phyloP scores from a whole-genome alignment of 1,284 basidiomycete genomes.

The Trichosporon asahii region DNA sequence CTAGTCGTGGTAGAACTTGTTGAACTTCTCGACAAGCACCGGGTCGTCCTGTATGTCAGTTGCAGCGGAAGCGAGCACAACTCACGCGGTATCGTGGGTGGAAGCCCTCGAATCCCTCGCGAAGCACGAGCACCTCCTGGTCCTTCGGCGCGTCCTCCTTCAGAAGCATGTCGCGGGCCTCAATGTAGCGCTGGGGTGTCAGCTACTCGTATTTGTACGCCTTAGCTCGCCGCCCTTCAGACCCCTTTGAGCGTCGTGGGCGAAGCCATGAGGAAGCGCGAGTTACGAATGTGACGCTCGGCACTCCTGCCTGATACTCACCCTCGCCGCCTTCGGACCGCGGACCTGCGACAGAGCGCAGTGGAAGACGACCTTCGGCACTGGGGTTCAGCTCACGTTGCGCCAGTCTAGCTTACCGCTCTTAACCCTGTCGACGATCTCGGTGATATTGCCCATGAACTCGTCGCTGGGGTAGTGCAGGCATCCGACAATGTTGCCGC shows the following conservation, averaged over 20 bases:
- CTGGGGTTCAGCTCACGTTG: slow-evolving; percentile 23
- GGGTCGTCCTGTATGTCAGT: slow-evolving; percentile 42
- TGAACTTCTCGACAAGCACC: slow-evolving; percentile 50
- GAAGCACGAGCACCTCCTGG: slow-evolving; percentile 49
- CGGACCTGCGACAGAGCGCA: slow-evolving; percentile 50
- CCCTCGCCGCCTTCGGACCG: slow-evolving; percentile 50
- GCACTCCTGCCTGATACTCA: slow-evolving; percentile 21
- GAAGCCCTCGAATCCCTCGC: slow-evolving; percentile 51
- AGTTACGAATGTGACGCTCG: too few relatives aligned
- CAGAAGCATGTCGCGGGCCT: slow-evolving; percentile 33
- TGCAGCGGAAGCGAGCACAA: background rate
- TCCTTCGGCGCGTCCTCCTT: slow-evolving; percentile 24
- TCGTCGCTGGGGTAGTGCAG: slow-evolving; percentile 45
- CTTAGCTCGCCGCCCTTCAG: background rate
- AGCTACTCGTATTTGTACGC: background rate
- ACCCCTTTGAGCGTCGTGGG: too few relatives aligned
- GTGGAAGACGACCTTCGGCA: slow-evolving; percentile 50
- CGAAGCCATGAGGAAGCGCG: too few relatives aligned
- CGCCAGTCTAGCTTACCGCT: slow-evolving; percentile 33
- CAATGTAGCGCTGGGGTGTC: slow-evolving; percentile 44
- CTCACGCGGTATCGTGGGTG: slow-evolving; percentile 47
- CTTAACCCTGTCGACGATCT: slow-evolving; percentile 39
- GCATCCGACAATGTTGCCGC: slow-evolving; percentile 51
- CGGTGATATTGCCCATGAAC: slow-evolving; percentile 40
- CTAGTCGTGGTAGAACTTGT: slow-evolving; percentile 48